Percentiles rank a stretch among this genome's conserved stretches.
These are phyloP conservation scores for Haplosporangium sp. DNA, from an alignment of 371 early-diverging fungal genomes.

Conservation along the genomic window DNA sequence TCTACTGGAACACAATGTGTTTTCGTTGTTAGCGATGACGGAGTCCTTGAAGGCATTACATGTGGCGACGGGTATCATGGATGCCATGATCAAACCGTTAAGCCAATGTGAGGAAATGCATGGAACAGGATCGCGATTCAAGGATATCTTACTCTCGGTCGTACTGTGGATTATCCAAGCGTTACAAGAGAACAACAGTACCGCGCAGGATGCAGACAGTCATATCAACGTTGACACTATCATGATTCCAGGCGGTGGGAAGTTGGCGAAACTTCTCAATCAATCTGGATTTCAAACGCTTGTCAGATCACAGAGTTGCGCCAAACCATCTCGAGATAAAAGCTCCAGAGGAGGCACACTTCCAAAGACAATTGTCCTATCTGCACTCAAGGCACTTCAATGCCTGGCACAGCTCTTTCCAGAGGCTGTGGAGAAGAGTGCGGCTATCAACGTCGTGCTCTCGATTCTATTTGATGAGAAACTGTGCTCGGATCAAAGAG, in stretches of 20 bases:
- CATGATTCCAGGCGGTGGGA: conserved; percentile 17
- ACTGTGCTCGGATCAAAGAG: conserved; percentile 59
- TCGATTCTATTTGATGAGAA: conserved; percentile 49
- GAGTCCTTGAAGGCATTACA: conserved; percentile 48
- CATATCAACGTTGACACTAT: conserved; percentile 5
- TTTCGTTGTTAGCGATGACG: conserved; percentile 22
- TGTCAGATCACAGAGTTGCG: conserved; percentile 20
- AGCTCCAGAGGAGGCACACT: conserved; percentile 44
- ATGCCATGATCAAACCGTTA: conserved; percentile 41
- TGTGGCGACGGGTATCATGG: conserved; percentile 48
- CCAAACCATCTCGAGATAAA: conserved; percentile 28
- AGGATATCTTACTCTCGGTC: conserved; percentile 28
- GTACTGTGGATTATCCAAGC: conserved; percentile 52
- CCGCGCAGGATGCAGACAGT: not conserved
- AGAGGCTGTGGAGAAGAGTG: conserved; percentile 28
- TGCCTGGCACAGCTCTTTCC: conserved; percentile 28
- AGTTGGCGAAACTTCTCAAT: conserved; percentile 30
- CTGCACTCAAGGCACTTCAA: conserved; percentile 42
- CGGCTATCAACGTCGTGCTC: conserved; percentile 42
- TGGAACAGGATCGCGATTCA: conserved; percentile 24
- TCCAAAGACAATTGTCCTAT: conserved; percentile 40
- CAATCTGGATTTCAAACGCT: conserved; percentile 22
- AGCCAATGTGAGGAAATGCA: conserved; percentile 25
- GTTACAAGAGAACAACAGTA: conserved; percentile 21
- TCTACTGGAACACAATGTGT: conserved; percentile 33